Percentiles rank a stretch among this genome's conserved stretches.
Evolutionary conservation across 2,329 filamentous ascomycete species (phyloP).

Genomic region (Trichoderma koningii): DNA sequence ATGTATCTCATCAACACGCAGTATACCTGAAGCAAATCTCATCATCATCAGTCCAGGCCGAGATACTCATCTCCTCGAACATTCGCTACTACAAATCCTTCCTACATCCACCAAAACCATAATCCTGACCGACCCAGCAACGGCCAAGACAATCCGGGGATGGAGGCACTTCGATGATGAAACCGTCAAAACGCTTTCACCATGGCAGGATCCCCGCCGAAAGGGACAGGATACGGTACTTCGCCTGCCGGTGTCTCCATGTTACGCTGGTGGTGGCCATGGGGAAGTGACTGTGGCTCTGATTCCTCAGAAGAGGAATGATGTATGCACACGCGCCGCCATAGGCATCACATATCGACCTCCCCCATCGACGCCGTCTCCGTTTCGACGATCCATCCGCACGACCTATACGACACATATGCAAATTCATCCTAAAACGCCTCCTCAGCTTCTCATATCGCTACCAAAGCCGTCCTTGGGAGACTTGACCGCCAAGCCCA

Average conservation of each 20-base stretch:
- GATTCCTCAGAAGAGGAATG: constrained; percentile 61
- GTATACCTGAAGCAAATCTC: constrained; percentile 48
- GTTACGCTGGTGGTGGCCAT: constrained; percentile 52
- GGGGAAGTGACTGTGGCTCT: constrained; percentile 74
- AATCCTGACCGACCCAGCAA: constrained; percentile 66
- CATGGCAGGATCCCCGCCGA: constrained; percentile 48
- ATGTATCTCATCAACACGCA: constrained; percentile 55
- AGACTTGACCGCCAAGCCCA: constrained; percentile 9
- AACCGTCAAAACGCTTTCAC: constrained; percentile 48
- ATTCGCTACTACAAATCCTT: constrained; percentile 66
- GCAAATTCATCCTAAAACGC: constrained; percentile 6
- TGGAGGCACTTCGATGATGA: constrained; percentile 68
- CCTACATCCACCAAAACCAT: constrained; percentile 54
- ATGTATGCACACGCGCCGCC: constrained; percentile 64
- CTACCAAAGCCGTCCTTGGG: constrained; percentile 15
- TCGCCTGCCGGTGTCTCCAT: constrained; percentile 56
- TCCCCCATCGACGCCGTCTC: constrained; percentile 42
- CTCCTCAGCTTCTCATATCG: constrained; percentile 25
- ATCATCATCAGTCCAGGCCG: constrained; percentile 51
- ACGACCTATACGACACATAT: background rate
- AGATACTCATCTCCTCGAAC: constrained; percentile 70
- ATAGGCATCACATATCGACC: constrained; percentile 73
- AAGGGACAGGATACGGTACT: constrained; percentile 41
- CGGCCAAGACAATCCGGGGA: constrained; percentile 64
- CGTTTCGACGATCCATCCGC: constrained; percentile 27